These are phyloP conservation scores for Boletus vermiculosoides DNA, from an alignment of 768 basidiomycete genomes.

Conservation along the genomic window DNA sequence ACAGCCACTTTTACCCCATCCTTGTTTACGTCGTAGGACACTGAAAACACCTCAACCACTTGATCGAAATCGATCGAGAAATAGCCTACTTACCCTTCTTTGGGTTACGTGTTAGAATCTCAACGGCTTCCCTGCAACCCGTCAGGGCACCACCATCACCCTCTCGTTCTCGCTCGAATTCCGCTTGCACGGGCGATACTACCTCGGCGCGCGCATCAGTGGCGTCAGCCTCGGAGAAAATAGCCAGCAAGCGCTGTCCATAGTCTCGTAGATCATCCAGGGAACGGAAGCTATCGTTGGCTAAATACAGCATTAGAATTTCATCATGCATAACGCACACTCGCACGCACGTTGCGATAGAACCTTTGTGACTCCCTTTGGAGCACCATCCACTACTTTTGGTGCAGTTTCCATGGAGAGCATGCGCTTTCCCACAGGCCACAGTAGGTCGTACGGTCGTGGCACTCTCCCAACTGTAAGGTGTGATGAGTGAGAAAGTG, in stretches of 20 bases:
- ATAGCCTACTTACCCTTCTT: constrained; percentile 66
- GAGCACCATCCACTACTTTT: constrained; percentile 26
- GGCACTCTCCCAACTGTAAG: constrained; percentile 50
- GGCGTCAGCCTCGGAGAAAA: constrained; percentile 38
- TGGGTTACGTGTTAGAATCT: constrained; percentile 85
- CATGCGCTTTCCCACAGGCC: constrained; percentile 58
- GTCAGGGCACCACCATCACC: constrained; percentile 45
- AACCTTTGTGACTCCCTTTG: constrained; percentile 6
- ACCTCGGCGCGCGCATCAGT: constrained; percentile 27
- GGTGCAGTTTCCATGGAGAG: constrained; percentile 30
- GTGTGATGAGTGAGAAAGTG: constrained; percentile 5
- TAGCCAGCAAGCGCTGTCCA: constrained; percentile 48
- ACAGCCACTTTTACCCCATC: constrained; percentile 88
- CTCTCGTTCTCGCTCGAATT: constrained; percentile 34
- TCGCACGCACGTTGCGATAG: constrained; percentile 17
- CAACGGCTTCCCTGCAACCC: constrained; percentile 82
- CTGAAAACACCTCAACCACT: constrained; percentile 37
- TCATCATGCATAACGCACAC: not conserved
- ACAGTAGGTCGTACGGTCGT: constrained; percentile 77
- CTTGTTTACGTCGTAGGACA: constrained; percentile 94
- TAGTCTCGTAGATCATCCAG: constrained; percentile 52
- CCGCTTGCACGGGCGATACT: constrained; percentile 20
- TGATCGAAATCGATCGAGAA: not conserved
- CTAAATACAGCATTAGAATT: constrained; percentile 12
- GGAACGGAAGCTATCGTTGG: constrained; percentile 22